Evolutionary conservation across 2,329 filamentous ascomycete species (phyloP).

Genomic region (Dactylellina drechsleri): DNA sequence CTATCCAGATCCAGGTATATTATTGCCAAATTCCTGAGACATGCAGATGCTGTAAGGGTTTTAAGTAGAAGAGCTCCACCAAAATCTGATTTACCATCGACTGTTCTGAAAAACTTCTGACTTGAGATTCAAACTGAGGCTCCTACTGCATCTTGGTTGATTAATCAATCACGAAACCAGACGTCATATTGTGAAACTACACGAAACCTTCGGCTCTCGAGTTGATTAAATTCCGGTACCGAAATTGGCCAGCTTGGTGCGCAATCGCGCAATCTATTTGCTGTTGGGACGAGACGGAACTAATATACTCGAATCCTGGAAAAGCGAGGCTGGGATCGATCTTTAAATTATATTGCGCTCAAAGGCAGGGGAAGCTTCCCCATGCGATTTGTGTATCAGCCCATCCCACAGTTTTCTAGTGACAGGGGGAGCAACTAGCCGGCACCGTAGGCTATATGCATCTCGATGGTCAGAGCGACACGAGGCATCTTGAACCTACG

Average conservation of each 20-base stretch:
- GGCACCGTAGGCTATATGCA: constrained; percentile 12
- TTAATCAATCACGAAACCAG: too few species aligned
- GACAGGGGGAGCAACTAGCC: constrained; percentile 11
- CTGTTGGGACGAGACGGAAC: constrained; percentile 34
- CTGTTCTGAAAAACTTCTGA: too few species aligned
- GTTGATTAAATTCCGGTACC: constrained; percentile 30
- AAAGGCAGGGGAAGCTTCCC: constrained; percentile 29
- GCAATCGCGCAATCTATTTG: constrained; percentile 16
- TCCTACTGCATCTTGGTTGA: too few species aligned
- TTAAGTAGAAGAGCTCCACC: too few species aligned
- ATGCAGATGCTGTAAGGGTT: neutral
- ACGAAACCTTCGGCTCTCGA: constrained; percentile 4
- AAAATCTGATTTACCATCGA: too few species aligned
- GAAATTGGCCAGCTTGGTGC: constrained; percentile 10
- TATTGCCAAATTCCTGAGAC: too few species aligned
- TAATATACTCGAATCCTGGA: constrained; percentile 9
- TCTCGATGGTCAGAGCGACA: constrained; percentile 36
- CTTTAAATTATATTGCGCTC: constrained; percentile 46
- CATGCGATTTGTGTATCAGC: constrained; percentile 13
- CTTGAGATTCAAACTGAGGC: too few species aligned
- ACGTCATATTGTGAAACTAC: neutral
- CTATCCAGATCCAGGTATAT: too few species aligned
- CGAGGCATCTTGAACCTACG: constrained; percentile 10
- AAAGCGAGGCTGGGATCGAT: constrained; percentile 38
- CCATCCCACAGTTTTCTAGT: neutral